phyloP scores from a whole-genome alignment of 208 protist genomes.

The Leishmania gerbilli region DNA sequence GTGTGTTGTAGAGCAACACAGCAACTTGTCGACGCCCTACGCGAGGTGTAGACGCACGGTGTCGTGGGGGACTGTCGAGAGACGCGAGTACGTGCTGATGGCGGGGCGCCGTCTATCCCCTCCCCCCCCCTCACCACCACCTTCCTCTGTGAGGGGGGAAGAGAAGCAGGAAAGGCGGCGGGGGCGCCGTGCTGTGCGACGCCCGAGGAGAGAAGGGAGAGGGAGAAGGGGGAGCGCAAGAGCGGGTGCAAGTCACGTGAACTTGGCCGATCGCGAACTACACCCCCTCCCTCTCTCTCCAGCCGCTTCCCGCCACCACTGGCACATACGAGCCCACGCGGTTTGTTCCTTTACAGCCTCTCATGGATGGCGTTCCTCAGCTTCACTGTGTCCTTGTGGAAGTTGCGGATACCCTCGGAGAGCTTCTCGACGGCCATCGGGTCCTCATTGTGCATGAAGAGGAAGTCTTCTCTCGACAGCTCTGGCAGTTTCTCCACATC shows the following conservation, averaged over 20 bases:
- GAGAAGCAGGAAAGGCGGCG: not conserved
- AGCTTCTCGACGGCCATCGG: constrained; percentile 98
- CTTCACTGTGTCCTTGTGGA: constrained; percentile 93
- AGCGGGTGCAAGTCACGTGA: not conserved
- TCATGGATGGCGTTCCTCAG: constrained; percentile 76
- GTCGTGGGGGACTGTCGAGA: not conserved
- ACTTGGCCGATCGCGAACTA: not conserved
- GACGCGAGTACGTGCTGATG: not conserved
- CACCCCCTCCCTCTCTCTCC: not conserved
- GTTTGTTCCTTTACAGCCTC: constrained; percentile 36
- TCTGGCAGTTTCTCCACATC: constrained; percentile 58
- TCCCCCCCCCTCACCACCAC: not conserved
- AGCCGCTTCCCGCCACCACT: not conserved
- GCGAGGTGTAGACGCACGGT: not conserved
- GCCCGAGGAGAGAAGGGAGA: not conserved
- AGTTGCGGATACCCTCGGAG: constrained; percentile 96
- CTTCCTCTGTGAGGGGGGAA: no score
- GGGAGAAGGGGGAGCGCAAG: not conserved
- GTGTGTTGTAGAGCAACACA: not conserved
- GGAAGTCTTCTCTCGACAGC: constrained; percentile 68
- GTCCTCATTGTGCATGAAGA: constrained; percentile 90
- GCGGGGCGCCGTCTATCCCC: no score
- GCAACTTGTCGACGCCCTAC: not conserved
- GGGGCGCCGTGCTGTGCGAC: not conserved
- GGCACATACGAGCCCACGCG: not conserved